Base-by-base conservation (phyloP, 225 moss, liverwort and hornwort species). In the Bryum argenteum region DNA sequence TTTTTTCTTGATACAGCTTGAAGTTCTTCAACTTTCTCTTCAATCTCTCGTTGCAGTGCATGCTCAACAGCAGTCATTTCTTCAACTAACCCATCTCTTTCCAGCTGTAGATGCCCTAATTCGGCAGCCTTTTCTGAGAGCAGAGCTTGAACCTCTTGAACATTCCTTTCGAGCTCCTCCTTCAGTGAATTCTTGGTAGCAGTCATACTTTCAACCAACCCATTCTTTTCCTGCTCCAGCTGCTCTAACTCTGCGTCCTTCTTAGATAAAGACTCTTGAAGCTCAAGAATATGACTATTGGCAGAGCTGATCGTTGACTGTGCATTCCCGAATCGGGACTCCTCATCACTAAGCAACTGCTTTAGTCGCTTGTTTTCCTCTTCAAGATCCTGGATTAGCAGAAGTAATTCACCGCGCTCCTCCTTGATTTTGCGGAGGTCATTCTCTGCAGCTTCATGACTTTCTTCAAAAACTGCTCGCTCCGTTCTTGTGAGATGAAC, bases 361-460 rank as follows among this genome's bases (percentile, higher is more conserved):
- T 67, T 78, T 48, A 75, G 66, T 57, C 68, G 67, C 63, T 75
- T 75, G 39, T 67, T 75, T 67, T 78, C 75, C 19, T 71, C 67
- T 63, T 67, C 63, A 51, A 78, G 71, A 37, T 75, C 75, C 63
- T 61, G 66, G 43, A 71, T 63, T 65, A 54, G 26, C 67, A 75
- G 63, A 24, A 75, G 71, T 33, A 81, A 77, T 10, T 63, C 39
- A 40, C 84, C 79, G 66, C 78, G 85, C 42, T 89, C 88, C 37
- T 81, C 76, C 59, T 90, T 83, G n/a, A 87, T 58, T 51, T 70
- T 71, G 58, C 77, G 56, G 47, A 91, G 48, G 65, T 74, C 76
- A 69, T 63, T 59, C 18, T 72, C 22, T 61, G 75, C 75, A 42
- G 67, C 44, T 45, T 76, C 76, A 23, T 59, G 53, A 44, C 65